Percentiles rank a stretch among this genome's conserved stretches.
phyloP scores from a whole-genome alignment of 352 stramenopile species.

The Globisporangium middletonii region DNA sequence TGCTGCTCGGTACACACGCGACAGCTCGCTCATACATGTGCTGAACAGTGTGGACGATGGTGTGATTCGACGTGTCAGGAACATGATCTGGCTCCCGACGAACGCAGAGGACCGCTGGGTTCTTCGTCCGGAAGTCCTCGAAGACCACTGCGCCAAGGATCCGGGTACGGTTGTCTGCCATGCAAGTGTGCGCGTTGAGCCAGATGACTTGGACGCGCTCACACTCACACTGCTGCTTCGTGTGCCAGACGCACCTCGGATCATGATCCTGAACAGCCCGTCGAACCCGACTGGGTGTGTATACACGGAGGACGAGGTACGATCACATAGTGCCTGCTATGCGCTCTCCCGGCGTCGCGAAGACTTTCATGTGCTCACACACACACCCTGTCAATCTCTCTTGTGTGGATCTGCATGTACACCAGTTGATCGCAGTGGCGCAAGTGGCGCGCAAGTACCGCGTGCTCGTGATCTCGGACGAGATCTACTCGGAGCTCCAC shows the following conservation, averaged over 20 bases:
- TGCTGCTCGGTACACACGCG: too few relatives aligned
- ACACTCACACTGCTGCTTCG: not conserved
- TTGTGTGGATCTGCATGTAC: not conserved
- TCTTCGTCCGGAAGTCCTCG: slow-evolving; percentile 71
- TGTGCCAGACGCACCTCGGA: slow-evolving; percentile 59
- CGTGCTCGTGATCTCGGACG: slow-evolving; percentile 86
- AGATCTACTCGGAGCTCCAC: slow-evolving; percentile 86
- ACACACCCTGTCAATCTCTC: not conserved
- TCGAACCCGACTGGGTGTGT: slow-evolving; percentile 83
- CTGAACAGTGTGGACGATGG: not conserved
- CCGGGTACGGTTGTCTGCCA: slow-evolving; percentile 32
- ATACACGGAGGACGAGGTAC: slow-evolving; percentile 72
- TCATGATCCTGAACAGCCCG: slow-evolving; percentile 84
- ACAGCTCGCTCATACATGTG: slow-evolving; percentile 5
- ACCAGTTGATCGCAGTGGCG: slow-evolving; percentile 43
- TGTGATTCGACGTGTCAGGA: slow-evolving; percentile 29
- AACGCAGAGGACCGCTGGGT: slow-evolving; percentile 78
- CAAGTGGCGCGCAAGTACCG: slow-evolving; percentile 77
- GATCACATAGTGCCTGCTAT: not conserved
- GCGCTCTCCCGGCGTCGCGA: not conserved
- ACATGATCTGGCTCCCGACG: slow-evolving; percentile 86
- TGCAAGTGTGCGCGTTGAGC: not conserved
- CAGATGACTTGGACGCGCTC: not conserved
- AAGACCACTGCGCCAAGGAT: slow-evolving; percentile 72
- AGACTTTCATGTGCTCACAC: not conserved